Evolutionary conservation across 2,329 filamentous ascomycete species (phyloP).

Genomic region (Paracoccidioides brasiliensis): DNA sequence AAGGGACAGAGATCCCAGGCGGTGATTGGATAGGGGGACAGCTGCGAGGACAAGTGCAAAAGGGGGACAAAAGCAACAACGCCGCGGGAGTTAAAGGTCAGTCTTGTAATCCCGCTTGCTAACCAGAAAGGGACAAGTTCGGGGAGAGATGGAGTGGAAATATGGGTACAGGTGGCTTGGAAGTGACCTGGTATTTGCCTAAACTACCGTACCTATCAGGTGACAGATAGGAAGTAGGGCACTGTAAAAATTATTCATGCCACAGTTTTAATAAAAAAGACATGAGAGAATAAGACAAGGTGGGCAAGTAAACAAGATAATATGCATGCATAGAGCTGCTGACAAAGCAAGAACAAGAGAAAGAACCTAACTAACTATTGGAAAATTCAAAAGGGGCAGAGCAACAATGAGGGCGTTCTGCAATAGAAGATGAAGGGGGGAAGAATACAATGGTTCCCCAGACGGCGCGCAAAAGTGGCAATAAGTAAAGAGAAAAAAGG

Average conservation of each 20-base stretch:
- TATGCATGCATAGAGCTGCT: too few relatives aligned
- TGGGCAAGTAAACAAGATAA: too few relatives aligned
- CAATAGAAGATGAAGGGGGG: too few relatives aligned
- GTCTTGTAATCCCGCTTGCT: not conserved
- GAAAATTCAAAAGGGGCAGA: too few relatives aligned
- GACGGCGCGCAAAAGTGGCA: conserved; percentile 1
- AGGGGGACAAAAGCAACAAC: not conserved
- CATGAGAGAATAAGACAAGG: not conserved
- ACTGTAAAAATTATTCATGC: not conserved
- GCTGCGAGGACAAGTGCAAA: too few relatives aligned
- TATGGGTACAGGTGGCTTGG: too few relatives aligned
- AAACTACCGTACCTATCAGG: not conserved
- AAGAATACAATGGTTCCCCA: too few relatives aligned
- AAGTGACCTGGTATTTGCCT: not conserved
- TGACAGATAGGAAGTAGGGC: not conserved
- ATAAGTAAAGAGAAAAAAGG: not conserved
- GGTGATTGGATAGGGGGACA: not conserved
- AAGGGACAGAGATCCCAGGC: not conserved
- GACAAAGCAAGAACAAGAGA: too few relatives aligned
- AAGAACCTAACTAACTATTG: too few relatives aligned
- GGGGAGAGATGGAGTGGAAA: not conserved
- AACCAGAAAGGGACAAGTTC: conserved; percentile 1
- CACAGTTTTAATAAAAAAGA: not conserved
- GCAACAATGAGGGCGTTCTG: too few relatives aligned
- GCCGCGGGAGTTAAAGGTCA: not conserved